Conservation (phyloP, 148 eudicot species). For the Mesembryanthemum crystallinum region DNA sequence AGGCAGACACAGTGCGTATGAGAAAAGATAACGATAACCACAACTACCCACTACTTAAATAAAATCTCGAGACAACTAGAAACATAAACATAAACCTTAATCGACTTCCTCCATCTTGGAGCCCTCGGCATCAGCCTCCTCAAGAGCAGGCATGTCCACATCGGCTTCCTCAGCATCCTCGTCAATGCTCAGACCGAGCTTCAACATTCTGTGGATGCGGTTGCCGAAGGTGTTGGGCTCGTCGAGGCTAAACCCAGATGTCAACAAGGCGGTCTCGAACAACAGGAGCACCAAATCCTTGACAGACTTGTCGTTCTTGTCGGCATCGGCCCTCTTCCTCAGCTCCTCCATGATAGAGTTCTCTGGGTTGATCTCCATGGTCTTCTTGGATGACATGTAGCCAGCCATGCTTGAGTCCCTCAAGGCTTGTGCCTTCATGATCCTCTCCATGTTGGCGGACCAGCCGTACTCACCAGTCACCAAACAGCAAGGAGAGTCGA, state of each 20-base stretch:
- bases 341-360: slow-evolving; percentile 86
- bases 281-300: slow-evolving; percentile 71
- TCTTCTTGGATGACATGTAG: slow-evolving; percentile 86
- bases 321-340: slow-evolving; percentile 83
- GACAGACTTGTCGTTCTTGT: slow-evolving; percentile 86
- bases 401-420: slow-evolving; percentile 88
- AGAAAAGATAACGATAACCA: too few species aligned
- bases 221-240: slow-evolving; percentile 84
- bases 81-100: slow-evolving; percentile 22
- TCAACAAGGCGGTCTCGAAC: slow-evolving; percentile 68
- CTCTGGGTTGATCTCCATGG: slow-evolving; percentile 89
- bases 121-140: slow-evolving; percentile 58
- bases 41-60: not conserved
- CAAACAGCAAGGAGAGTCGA: slow-evolving; percentile 80
- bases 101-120: slow-evolving; percentile 81
- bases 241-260: slow-evolving; percentile 80
- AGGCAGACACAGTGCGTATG: too few species aligned
- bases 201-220: slow-evolving; percentile 87
- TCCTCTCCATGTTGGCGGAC: slow-evolving; percentile 91
- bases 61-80: not conserved
- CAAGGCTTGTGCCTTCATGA: slow-evolving; percentile 76
- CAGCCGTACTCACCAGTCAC: slow-evolving; percentile 86
- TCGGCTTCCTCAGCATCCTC: slow-evolving; percentile 58
- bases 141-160: slow-evolving; percentile 58
- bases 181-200: slow-evolving; percentile 82